Base-by-base conservation (phyloP, 139 green algal species). In the Pseudopediastrum boryanum region DNA sequence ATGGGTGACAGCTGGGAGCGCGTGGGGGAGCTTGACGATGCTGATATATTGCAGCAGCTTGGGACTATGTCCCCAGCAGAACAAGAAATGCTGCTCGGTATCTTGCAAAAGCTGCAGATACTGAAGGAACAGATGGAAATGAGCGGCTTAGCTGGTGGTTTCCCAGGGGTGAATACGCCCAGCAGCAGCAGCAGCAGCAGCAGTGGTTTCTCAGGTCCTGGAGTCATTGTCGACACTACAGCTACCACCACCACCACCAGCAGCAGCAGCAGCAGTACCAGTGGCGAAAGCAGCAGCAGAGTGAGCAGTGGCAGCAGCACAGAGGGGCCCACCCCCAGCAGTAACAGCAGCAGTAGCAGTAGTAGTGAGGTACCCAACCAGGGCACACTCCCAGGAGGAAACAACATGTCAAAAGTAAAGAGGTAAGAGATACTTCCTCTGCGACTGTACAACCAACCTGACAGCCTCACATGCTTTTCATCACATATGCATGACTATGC, bases 351-450 rank as follows among this genome's bases (percentile, higher is more conserved):
- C 25, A 52, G 35, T 52, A 68, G 23, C 41, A 66, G 71, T 38
- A 68, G 71, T 25, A 68, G 23, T n/a, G 31, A 68, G 13, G 33
- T 68, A 38, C 36, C 52, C 9, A 6, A 68, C 9, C 16, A 46
- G 25, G 36, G 50, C 21, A 33, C 44, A 21, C 7, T 5, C 2
- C 5, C 39, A 48, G 48, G 50, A 2, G 46, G 27, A 12, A 35
- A 76, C 36, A 65, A 56, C 42, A 48, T 76, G 69, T 50, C 63
- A 56, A 46, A 21, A 58, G 48, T 58, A 16, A 58, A 16, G 16
- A 58, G 48, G 13, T 65, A 65, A n/a, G 35, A n/a, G n/a, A n/a
- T 65, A 27, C 54, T 65, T n/a, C 54, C 12, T 9, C 54, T 65
- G 54, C 54, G 33, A 27, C 54, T 9, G 9, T 65, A 13, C 12